Conservation (phyloP, 768 basidiomycete genomes). For the Tylopilus sp. region DNA sequence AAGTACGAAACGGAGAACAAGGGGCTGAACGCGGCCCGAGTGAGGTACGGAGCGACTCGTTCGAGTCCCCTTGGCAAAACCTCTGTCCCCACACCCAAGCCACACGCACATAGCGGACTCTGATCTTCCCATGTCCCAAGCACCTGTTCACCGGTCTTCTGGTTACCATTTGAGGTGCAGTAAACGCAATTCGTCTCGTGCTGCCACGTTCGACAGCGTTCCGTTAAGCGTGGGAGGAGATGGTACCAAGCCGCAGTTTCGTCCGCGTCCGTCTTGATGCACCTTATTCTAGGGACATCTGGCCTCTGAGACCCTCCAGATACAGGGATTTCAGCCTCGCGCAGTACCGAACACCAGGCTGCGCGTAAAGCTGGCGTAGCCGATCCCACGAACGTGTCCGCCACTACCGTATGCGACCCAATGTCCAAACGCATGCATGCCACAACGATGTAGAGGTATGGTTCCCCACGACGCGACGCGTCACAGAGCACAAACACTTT, state of each 20-base stretch:
- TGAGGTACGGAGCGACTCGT: conserved; percentile 39
- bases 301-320: neutral
- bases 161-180: conserved; percentile 20
- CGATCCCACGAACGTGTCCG: conserved; percentile 46
- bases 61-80: conserved; percentile 33
- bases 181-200: conserved; percentile 42
- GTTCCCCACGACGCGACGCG: neutral
- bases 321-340: no score
- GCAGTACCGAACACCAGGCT: neutral
- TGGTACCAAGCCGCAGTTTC: conserved; percentile 43
- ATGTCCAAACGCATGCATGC: conserved; percentile 45
- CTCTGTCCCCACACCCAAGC: conserved; percentile 12
- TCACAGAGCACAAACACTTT: conserved; percentile 18
- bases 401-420: conserved; percentile 40
- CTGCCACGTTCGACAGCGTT: conserved; percentile 53
- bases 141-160: conserved; percentile 20
- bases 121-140: conserved; percentile 24
- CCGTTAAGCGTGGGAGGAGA: conserved; percentile 48
- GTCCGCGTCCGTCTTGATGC: conserved; percentile 10
- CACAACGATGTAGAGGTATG: conserved; percentile 45
- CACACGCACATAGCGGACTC: conserved; percentile 14
- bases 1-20: conserved; percentile 51
- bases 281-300: conserved; percentile 4
- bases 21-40: conserved; percentile 51
- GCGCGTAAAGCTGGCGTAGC: conserved; percentile 13